Base-by-base conservation (phyloP, 768 basidiomycete species). In the Lentinula guzmanii region DNA sequence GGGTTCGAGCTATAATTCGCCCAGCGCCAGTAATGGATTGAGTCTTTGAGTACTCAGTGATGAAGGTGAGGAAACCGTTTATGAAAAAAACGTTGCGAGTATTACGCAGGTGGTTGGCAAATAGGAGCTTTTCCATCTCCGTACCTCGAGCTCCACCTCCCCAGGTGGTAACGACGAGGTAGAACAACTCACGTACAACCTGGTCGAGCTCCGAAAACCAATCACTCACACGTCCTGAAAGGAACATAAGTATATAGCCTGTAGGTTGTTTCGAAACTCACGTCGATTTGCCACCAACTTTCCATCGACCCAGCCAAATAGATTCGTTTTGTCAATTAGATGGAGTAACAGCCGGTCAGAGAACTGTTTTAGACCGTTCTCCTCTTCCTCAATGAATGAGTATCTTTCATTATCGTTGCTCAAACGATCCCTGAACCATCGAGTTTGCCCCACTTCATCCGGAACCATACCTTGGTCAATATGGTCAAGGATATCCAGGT, bases 131-230 rank as follows among this genome's bases (percentile, higher is more conserved):
- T 1, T 67, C 54, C 2, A 62, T 64, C 33, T 67, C 66, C 0
- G 57, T 67, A 1, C 62, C 66, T 0, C 58, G 5, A 2, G 66
- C 56, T 0, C 66, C 67, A 0, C 67, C 66, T 2, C 64, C 64
- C 63, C 66, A 67, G 0, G 54, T 65, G 1, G 60, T 5, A 5
- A 62, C 56, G 0, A 67, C 24, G 1, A 53, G 50, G 21, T 63
- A 67, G 21, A 59, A 67, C 48, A 63, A 53, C n/a, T 56, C 60
- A 0, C 39, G 58, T 0, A 67, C 43, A 0, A 67, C 52, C 5
- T 67, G 31, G 16, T 67, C 57, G 0, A 67, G 51, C 4, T 67
- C 31, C 0, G 33, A 2, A 1, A 67, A 46, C 56, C 56, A 58
- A 1, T 15, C 1, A 13, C n/a, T 5, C 3, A 58, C 24, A 0